Evolutionary conservation across 495 filamentous ascomycete genomes (phyloP).

Genomic region (Aspergillus incahuasiensis): DNA sequence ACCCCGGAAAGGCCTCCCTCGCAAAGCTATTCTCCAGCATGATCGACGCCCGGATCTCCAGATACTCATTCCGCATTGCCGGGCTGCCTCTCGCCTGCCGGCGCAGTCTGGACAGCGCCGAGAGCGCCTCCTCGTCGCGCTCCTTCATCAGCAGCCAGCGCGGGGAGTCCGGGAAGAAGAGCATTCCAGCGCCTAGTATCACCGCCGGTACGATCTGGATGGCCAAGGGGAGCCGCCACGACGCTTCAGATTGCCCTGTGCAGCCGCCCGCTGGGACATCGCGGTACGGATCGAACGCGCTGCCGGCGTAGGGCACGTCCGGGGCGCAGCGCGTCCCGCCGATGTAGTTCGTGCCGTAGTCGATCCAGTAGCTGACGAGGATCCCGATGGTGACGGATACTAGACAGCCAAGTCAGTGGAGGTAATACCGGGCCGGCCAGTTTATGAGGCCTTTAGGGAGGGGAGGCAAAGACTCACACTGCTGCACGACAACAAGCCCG

Average conservation of each 20-base stretch:
- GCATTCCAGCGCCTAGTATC: slow-evolving; percentile 62
- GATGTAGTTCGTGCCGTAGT: slow-evolving; percentile 52
- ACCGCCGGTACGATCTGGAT: slow-evolving; percentile 58
- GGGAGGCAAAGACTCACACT: slow-evolving; percentile 27
- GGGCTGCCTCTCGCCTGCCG: slow-evolving; percentile 31
- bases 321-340: slow-evolving; percentile 26
- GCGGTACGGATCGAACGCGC: slow-evolving; percentile 46
- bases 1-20: slow-evolving; percentile 63
- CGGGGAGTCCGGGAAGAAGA: slow-evolving; percentile 79
- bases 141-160: slow-evolving; percentile 73
- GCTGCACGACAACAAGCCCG: slow-evolving; percentile 71
- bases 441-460: not conserved
- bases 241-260: slow-evolving; percentile 56
- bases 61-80: slow-evolving; percentile 62
- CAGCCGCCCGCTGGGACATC: slow-evolving; percentile 30
- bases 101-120: slow-evolving; percentile 64
- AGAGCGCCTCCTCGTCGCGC: slow-evolving; percentile 65
- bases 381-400: slow-evolving; percentile 80
- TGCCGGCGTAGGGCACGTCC: slow-evolving; percentile 61
- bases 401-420: too few relatives aligned
- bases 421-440: too few relatives aligned
- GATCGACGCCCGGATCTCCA: slow-evolving; percentile 77
- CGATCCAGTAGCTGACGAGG: slow-evolving; percentile 80
- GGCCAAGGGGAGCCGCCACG: slow-evolving; percentile 65
- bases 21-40: slow-evolving; percentile 74